Base-by-base conservation (phyloP, 495 filamentous ascomycete genomes). In the Mytilinidion resinicola region DNA sequence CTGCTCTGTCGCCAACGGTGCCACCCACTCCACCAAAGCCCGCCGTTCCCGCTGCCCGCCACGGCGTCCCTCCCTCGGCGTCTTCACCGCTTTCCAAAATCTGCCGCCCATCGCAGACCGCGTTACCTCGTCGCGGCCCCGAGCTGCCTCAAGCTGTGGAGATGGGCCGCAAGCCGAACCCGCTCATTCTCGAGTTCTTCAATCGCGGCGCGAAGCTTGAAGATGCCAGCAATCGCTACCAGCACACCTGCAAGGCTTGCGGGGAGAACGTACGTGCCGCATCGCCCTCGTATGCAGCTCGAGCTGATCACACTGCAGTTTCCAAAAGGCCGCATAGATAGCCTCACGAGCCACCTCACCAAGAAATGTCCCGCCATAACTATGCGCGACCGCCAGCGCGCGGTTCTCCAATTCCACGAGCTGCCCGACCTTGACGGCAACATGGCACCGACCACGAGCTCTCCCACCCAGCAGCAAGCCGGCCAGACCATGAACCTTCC, bases 191-290 rank as follows among this genome's bases (percentile, higher is more conserved):
- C 63, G 84, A 89, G 76, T 89, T 86, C 75, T 95, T 93, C 72
- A 84, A 85, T 67, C 82, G 90, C 54, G 90, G 90, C 9, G 78
- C 80, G 12, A 93, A 92, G 72, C 76, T 92, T 64, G 83, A 86
- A 64, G 89, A 93, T 68, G 82, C 85, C 56, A 89, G 85, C 75
- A 95, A 95, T 70, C 82, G 90, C 44, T 95, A 95, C 65, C 83
- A 87, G 63, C 87, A 92, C 69, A 90, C 86, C 3, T 95, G 89
- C 80, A 90, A 89, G 74, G 77, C 82, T 41, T 95, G 90, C 65
- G 87, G 88, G 48, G 87, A 92, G 65, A 81, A 84, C 55, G 70
- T 69, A 52, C 9, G 53, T 17, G 6, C 36, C 39, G 30, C 50
- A n/a, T 37, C 53, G 36, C 25, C 53, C 21, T 11, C 15, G 42